Percentiles rank a stretch among this genome's conserved stretches.
Evolutionary conservation across 371 early-diverging fungal species (phyloP).

Genomic region (Haplosporangium sp.): DNA sequence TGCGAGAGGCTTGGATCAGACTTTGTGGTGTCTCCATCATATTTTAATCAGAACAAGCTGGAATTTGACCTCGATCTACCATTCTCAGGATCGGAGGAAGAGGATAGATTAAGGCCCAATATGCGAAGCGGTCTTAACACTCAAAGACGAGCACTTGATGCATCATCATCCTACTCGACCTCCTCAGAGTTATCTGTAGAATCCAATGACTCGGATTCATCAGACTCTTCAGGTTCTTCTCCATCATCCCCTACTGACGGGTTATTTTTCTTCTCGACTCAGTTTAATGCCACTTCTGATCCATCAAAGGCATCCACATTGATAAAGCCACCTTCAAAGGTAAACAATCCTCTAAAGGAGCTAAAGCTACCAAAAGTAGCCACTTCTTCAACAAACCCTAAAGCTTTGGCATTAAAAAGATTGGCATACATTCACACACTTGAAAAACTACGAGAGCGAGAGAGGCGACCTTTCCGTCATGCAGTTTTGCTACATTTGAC

Average conservation of each 20-base stretch:
- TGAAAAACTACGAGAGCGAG: constrained; percentile 41
- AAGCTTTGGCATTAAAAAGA: constrained; percentile 31
- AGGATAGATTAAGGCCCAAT: neutral
- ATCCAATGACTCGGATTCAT: constrained; percentile 11
- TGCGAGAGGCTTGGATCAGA: constrained; percentile 17
- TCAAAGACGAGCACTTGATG: neutral
- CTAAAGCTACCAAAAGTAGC: neutral
- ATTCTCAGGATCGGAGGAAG: constrained; percentile 7
- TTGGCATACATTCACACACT: constrained; percentile 36
- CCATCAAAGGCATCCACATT: neutral
- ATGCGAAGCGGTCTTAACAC: neutral
- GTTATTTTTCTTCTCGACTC: constrained; percentile 30
- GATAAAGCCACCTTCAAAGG: constrained; percentile 23
- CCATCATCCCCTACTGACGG: constrained; percentile 30
- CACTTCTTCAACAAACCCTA: constrained; percentile 15
- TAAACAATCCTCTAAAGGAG: neutral
- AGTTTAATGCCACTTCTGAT: neutral
- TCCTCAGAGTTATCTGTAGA: constrained; percentile 12
- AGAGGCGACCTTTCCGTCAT: constrained; percentile 37
- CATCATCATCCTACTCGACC: constrained; percentile 3
- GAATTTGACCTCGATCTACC: constrained; percentile 8
- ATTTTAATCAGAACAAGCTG: constrained; percentile 23
- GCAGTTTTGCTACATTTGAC: constrained; percentile 29
- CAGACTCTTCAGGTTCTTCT: constrained; percentile 20
- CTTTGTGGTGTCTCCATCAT: constrained; percentile 22